phyloP scores from a whole-genome alignment of 1,284 basidiomycete species.

The Pseudozyma hubeiensis region DNA sequence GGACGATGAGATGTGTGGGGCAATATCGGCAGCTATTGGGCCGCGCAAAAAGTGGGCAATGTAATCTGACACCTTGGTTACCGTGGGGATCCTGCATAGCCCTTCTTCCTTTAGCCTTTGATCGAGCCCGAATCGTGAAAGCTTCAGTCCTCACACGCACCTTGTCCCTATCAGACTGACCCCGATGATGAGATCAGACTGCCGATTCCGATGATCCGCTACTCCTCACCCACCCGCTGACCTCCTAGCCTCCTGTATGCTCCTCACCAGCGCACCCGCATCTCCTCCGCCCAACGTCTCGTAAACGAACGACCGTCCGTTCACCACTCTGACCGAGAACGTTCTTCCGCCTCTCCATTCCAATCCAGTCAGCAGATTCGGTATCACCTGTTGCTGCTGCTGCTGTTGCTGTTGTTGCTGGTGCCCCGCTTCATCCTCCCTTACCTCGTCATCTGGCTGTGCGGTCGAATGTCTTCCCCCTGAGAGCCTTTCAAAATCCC shows the following conservation, averaged over 20 bases:
- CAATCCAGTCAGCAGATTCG: conserved; percentile 51
- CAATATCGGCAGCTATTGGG: no score
- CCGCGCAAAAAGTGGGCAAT: no score
- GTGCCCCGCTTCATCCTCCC: no score
- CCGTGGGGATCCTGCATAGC: no score
- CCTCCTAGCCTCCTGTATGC: conserved; percentile 47
- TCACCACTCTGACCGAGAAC: conserved; percentile 48
- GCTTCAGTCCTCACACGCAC: no score
- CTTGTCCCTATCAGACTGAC: no score
- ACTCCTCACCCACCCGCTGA: neutral
- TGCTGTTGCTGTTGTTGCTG: neutral
- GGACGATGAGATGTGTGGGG: no score
- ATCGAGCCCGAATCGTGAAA: no score
- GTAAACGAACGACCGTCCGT: conserved; percentile 47
- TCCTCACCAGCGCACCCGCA: conserved; percentile 47
- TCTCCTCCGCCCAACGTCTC: conserved; percentile 58
- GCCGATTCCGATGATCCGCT: no score
- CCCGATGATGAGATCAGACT: no score
- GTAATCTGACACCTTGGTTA: no score
- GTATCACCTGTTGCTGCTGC: conserved; percentile 17
- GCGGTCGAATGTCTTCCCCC: conserved; percentile 1
- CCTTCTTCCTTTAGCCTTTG: no score
- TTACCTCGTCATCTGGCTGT: conserved; percentile 1
- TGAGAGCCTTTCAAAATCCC: conserved; percentile 14
- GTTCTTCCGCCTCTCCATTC: conserved; percentile 41